Evolutionary conservation across 805 yeast species (phyloP).

Genomic region (Komagataella ulmi): DNA sequence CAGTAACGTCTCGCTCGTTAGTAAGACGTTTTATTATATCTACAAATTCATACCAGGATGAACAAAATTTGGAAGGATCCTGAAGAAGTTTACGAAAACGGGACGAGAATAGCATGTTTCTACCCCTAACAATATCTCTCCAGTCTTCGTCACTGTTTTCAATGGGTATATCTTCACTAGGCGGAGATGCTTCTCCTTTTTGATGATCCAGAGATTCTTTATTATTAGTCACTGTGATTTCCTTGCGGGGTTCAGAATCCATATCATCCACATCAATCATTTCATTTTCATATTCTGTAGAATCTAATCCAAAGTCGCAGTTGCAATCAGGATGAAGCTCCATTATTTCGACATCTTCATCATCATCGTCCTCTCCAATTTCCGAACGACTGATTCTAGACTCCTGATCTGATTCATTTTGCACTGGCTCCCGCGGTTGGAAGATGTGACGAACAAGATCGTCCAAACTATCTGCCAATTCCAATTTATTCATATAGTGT

Average conservation of each 20-base stretch:
- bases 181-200: neutral
- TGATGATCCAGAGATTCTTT: neutral
- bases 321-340: conserved; percentile 23
- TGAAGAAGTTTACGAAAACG: conserved; percentile 12
- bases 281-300: conserved; percentile 12
- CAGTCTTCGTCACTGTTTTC: conserved; percentile 30
- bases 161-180: conserved; percentile 4
- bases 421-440: conserved; percentile 4
- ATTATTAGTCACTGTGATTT: neutral
- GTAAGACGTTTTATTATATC: conserved; percentile 15
- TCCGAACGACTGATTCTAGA: conserved; percentile 8
- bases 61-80: conserved; percentile 9
- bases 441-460: conserved; percentile 10
- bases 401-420: conserved; percentile 1
- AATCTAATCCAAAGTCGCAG: conserved; percentile 21
- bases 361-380: conserved; percentile 14
- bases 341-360: conserved; percentile 5
- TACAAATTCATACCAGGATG: conserved; percentile 8
- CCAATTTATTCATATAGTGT: conserved; percentile 26
- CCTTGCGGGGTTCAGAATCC: conserved; percentile 4
- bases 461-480: conserved; percentile 12
- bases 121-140: conserved; percentile 58
- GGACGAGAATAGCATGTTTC: conserved; percentile 25
- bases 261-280: conserved; percentile 8
- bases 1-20: conserved; percentile 12